Evolutionary conservation across 164 flowering plant genomes (phyloP).

Genomic region (Malania oleifera): DNA sequence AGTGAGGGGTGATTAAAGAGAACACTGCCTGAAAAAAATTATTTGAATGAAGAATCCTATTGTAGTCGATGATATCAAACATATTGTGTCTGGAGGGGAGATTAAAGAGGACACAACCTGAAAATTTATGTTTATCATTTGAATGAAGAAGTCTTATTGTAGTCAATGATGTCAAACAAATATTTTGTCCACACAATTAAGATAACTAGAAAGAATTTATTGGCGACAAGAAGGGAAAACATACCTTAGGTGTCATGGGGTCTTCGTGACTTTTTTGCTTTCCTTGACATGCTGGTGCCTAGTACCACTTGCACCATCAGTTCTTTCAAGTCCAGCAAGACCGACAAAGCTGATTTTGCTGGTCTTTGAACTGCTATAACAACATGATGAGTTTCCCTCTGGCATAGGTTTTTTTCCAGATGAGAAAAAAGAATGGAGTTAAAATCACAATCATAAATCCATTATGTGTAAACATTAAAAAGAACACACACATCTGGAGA

Average conservation of each 20-base stretch:
- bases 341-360: slow-evolving; percentile 88
- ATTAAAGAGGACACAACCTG: too few species aligned
- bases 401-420: background rate
- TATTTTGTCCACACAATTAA: too few species aligned
- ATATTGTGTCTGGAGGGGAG: too few species aligned
- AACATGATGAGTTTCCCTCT: slow-evolving; percentile 67
- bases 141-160: too few species aligned
- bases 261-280: slow-evolving; percentile 63
- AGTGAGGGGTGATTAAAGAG: too few species aligned
- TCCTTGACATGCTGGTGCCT: slow-evolving; percentile 52
- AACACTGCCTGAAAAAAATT: too few species aligned
- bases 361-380: slow-evolving; percentile 72
- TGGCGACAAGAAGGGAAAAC: background rate
- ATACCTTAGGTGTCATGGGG: slow-evolving; percentile 89
- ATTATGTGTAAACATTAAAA: too few species aligned
- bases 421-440: background rate
- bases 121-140: too few species aligned
- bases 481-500: too few species aligned
- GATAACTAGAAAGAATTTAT: background rate
- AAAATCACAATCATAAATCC: background rate
- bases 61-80: too few species aligned
- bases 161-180: too few species aligned
- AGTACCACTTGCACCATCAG: slow-evolving; percentile 49
- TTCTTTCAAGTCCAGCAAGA: slow-evolving; percentile 82
- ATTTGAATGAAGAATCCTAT: too few species aligned